Percentiles rank a stretch among this genome's conserved stretches.
phyloP scores from a whole-genome alignment of 768 basidiomycete species.

The Suillus subaureus region DNA sequence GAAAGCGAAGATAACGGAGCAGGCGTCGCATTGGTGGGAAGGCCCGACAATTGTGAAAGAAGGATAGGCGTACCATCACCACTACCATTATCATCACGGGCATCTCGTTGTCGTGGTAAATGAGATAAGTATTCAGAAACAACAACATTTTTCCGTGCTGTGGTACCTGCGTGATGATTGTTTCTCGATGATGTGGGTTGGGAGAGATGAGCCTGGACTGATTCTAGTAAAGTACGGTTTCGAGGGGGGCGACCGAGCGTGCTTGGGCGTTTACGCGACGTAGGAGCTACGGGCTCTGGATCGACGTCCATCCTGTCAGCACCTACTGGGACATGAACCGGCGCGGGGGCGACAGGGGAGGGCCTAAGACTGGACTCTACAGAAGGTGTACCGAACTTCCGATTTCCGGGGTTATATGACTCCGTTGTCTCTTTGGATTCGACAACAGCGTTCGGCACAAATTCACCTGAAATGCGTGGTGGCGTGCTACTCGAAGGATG shows the following conservation, averaged over 20 bases:
- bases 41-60: conserved; percentile 10
- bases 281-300: conserved; percentile 20
- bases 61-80: background rate
- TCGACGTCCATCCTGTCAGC: conserved; percentile 13
- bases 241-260: conserved; percentile 29
- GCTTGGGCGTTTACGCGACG: conserved; percentile 24
- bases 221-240: conserved; percentile 46
- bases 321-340: background rate
- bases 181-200: conserved; percentile 10
- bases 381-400: background rate
- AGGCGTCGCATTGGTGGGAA: background rate
- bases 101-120: background rate
- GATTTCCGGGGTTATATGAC: background rate
- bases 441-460: background rate
- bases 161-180: background rate
- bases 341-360: background rate
- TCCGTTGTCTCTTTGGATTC: background rate
- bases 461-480: background rate
- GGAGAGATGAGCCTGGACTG: conserved; percentile 50
- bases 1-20: background rate
- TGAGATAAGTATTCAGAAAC: background rate
- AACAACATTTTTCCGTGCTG: background rate
- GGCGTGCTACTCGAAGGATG: background rate
- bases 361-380: background rate
- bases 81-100: background rate